A percentile compares a stretch with the other conserved stretches of the same genome.
phyloP scores from a whole-genome alignment of 306 rosid genomes.

The Vicia villosa region DNA sequence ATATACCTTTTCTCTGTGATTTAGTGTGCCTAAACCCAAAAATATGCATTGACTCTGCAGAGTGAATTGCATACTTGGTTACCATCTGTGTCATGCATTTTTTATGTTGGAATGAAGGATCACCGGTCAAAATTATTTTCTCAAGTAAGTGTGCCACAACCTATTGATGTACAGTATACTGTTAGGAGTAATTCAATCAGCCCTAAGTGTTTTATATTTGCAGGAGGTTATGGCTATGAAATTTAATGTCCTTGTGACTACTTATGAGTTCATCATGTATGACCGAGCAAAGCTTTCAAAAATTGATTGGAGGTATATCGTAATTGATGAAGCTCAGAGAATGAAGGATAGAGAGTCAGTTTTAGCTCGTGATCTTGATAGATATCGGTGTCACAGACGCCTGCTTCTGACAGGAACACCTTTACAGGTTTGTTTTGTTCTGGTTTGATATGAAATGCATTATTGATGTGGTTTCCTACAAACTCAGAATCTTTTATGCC shows the following conservation, averaged over 20 bases:
- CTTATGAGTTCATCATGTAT: constrained; percentile 98
- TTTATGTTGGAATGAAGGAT: constrained; percentile 89
- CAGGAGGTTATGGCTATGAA: constrained; percentile 93
- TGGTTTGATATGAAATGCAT: constrained; percentile 23
- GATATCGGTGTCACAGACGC: constrained; percentile 95
- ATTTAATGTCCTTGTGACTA: constrained; percentile 96
- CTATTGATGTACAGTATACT: constrained; percentile 35
- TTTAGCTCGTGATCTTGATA: constrained; percentile 94
- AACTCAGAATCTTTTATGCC: neutral
- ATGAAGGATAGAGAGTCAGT: constrained; percentile 51
- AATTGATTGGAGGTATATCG: constrained; percentile 52
- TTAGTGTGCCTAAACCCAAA: constrained; percentile 6
- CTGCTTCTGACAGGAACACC: constrained; percentile 98
- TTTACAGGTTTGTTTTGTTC: constrained; percentile 68
- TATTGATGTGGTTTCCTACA: constrained; percentile 6
- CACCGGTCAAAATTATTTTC: constrained; percentile 85
- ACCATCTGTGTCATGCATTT: constrained; percentile 66
- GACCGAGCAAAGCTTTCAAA: constrained; percentile 95
- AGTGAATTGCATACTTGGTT: constrained; percentile 47
- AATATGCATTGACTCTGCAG: constrained; percentile 32
- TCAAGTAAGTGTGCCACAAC: constrained; percentile 52
- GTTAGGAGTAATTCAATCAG: constrained; percentile 18
- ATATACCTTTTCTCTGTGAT: constrained; percentile 33
- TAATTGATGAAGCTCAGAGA: constrained; percentile 48
- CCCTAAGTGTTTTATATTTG: constrained; percentile 29